Conservation (phyloP, 805 yeast species). For the Tetrapisispora namnaoensis region DNA sequence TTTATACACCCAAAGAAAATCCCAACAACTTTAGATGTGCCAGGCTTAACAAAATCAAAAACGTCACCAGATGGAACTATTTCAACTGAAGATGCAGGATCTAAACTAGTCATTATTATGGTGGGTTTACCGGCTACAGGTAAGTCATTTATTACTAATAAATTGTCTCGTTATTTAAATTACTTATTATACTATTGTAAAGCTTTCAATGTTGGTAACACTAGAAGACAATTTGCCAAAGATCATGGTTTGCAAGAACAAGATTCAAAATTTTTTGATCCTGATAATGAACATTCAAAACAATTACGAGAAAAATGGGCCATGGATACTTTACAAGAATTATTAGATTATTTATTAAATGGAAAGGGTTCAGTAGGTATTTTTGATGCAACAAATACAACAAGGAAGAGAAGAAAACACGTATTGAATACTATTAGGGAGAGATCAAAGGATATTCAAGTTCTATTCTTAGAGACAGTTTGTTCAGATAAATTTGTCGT, state of each 20-base stretch:
- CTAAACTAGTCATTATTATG: conserved; percentile 88
- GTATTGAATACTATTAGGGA: conserved; percentile 49
- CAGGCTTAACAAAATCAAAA: conserved; percentile 79
- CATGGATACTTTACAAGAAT: conserved; percentile 77
- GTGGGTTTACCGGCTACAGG: conserved; percentile 96
- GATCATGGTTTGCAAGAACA: conserved; percentile 36
- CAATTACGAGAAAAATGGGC: conserved; percentile 90
- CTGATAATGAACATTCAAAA: conserved; percentile 57
- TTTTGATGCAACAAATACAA: conserved; percentile 76
- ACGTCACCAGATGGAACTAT: conserved; percentile 67
- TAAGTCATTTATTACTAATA: conserved; percentile 86
- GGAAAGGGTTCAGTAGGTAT: conserved; percentile 90
- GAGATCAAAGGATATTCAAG: conserved; percentile 57
- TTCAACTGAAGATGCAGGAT: conserved; percentile 58
- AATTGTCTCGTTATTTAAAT: conserved; percentile 78
- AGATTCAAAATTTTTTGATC: conserved; percentile 77
- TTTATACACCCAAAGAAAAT: conserved; percentile 36
- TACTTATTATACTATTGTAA: conserved; percentile 89
- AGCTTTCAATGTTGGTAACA: conserved; percentile 92
- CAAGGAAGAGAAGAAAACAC: conserved; percentile 50
- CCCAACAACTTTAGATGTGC: conserved; percentile 82
- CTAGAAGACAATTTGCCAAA: conserved; percentile 63
- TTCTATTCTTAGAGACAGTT: conserved; percentile 74
- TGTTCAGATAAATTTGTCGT: conserved; percentile 74
- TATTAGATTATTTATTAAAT: conserved; percentile 67